phyloP scores from a whole-genome alignment of 1,284 basidiomycete species.

The Trichosporon sp. region DNA sequence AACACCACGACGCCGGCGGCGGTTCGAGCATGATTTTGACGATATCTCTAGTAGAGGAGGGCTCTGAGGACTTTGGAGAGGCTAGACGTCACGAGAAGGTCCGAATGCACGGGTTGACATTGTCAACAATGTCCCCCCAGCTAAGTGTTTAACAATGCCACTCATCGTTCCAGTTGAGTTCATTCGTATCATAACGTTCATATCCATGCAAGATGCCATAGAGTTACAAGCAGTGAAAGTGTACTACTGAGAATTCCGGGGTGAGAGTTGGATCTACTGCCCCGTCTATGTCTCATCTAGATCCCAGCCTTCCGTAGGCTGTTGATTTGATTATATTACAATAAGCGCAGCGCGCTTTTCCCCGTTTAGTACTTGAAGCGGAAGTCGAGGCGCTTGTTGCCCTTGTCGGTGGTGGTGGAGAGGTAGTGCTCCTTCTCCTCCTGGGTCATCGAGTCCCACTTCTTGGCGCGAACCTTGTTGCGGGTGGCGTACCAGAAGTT shows the following conservation, averaged over 20 bases:
- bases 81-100: too few relatives aligned
- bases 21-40: too few relatives aligned
- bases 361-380: conserved; percentile 21
- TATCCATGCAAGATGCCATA: conserved; percentile 12
- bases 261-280: conserved; percentile 10
- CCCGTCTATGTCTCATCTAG: conserved; percentile 7
- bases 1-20: too few relatives aligned
- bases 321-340: background rate
- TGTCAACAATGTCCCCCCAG: too few relatives aligned
- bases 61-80: too few relatives aligned
- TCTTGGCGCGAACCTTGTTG: conserved; percentile 38
- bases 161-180: too few relatives aligned
- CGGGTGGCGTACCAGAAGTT: conserved; percentile 37
- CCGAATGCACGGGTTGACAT: too few relatives aligned
- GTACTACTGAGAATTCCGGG: background rate
- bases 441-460: conserved; percentile 40
- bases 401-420: conserved; percentile 39
- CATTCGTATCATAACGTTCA: conserved; percentile 4
- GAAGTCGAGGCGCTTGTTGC: conserved; percentile 39
- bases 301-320: background rate
- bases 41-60: too few relatives aligned
- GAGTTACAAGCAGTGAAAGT: conserved; percentile 6
- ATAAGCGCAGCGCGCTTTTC: background rate
- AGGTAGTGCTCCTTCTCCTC: conserved; percentile 41
- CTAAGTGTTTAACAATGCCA: too few relatives aligned